Evolutionary conservation across 2,329 filamentous ascomycete genomes (phyloP).

Genomic region (Davidsoniella australis): DNA sequence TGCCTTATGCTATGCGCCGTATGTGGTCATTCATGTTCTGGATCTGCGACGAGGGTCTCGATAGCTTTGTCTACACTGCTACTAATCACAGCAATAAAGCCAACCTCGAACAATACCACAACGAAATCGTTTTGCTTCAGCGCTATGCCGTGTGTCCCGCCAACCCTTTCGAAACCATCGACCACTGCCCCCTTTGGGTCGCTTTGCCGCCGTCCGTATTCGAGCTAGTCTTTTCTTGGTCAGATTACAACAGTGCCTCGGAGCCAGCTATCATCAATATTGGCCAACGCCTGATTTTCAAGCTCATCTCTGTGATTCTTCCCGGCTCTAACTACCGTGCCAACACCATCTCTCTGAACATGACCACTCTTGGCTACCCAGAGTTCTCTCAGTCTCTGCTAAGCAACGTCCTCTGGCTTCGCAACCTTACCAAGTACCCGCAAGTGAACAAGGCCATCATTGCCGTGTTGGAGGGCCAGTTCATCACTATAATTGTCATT

Average conservation of each 20-base stretch:
- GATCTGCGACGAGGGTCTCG: conserved; percentile 63
- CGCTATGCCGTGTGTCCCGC: conserved; percentile 18
- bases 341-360: conserved; percentile 1
- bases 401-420: conserved; percentile 38
- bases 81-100: conserved; percentile 1
- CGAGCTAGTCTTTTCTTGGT: conserved; percentile 4
- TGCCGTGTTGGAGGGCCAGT: conserved; percentile 74
- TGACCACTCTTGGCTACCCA: conserved; percentile 9
- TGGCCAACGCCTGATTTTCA: conserved; percentile 2
- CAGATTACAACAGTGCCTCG: neutral
- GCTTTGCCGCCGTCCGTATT: conserved; percentile 8
- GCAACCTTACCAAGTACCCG: conserved; percentile 49
- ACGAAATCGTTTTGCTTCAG: conserved; percentile 7
- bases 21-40: conserved; percentile 92
- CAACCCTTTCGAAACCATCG: conserved; percentile 14
- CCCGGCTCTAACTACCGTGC: conserved; percentile 3
- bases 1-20: conserved; percentile 80
- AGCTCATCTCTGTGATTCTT: conserved; percentile 1
- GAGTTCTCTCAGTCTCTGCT: conserved; percentile 28
- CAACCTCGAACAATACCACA: neutral
- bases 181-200: conserved; percentile 6
- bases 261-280: neutral
- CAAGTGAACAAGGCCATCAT: conserved; percentile 64
- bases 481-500: conserved; percentile 84
- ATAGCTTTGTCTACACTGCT: conserved; percentile 13